A percentile compares a stretch with the other conserved stretches of the same genome.
Evolutionary conservation across 169 alveolate genomes (phyloP).

Genomic region (Plasmodium chabaudi): DNA sequence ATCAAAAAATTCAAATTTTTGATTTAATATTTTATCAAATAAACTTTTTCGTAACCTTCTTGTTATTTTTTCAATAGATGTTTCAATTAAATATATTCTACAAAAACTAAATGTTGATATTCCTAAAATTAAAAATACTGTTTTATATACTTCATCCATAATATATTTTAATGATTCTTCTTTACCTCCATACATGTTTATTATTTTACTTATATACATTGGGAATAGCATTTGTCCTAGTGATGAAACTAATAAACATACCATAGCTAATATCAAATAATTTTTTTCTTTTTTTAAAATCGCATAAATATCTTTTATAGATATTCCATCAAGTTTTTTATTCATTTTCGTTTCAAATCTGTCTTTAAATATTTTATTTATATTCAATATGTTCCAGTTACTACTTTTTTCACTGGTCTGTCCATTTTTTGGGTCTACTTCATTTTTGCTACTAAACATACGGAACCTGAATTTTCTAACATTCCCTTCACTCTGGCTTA

Average conservation of each 20-base stretch:
- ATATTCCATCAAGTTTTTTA: constrained; percentile 16
- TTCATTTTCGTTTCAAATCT: constrained; percentile 9
- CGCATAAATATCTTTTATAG: constrained; percentile 45
- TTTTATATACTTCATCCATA: constrained; percentile 57
- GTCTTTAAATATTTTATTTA: constrained; percentile 34
- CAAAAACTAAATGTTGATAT: constrained; percentile 65
- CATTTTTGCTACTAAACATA: neutral
- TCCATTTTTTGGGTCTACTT: neutral
- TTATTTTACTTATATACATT: constrained; percentile 72
- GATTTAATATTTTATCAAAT: constrained; percentile 75
- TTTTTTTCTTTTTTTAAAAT: constrained; percentile 69
- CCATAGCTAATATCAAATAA: constrained; percentile 32
- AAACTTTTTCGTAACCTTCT: constrained; percentile 76
- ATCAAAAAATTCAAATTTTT: constrained; percentile 78
- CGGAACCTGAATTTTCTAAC: neutral
- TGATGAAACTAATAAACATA: constrained; percentile 40
- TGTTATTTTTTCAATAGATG: constrained; percentile 76
- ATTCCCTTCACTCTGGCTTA: no score
- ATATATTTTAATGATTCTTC: constrained; percentile 64
- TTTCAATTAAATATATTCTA: constrained; percentile 63
- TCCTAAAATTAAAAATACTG: constrained; percentile 37
- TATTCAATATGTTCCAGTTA: neutral
- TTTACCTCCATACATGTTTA: constrained; percentile 68
- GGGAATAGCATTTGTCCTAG: constrained; percentile 68
- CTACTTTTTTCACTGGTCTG: neutral